Evolutionary conservation across 169 alveolate genomes (phyloP).

Genomic region (Plasmodium berghei): DNA sequence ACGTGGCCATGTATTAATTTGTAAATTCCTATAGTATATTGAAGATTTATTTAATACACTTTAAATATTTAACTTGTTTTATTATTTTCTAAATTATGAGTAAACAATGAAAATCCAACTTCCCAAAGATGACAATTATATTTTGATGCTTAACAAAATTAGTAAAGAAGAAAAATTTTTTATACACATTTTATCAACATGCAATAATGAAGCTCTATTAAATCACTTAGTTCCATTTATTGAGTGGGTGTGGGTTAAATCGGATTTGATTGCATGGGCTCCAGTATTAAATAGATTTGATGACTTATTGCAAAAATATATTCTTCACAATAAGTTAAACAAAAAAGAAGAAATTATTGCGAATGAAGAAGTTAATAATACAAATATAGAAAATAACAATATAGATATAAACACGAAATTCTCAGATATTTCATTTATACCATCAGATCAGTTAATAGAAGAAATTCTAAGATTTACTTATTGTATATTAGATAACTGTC

Average conservation of each 20-base stretch:
- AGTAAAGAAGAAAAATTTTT: constrained; percentile 83
- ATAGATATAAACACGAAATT: not conserved
- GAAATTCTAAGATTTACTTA: constrained; percentile 80
- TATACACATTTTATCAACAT: constrained; percentile 80
- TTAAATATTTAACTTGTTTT: too few species aligned
- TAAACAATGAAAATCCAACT: constrained; percentile 83
- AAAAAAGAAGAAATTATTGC: constrained; percentile 42
- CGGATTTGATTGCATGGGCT: constrained; percentile 87
- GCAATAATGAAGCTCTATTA: constrained; percentile 75
- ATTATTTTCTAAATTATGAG: constrained; percentile 22
- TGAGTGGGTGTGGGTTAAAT: constrained; percentile 88
- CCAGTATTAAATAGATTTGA: constrained; percentile 87
- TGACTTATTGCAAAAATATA: constrained; percentile 79
- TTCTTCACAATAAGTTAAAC: constrained; percentile 62
- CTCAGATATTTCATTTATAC: constrained; percentile 11
- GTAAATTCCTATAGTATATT: too few species aligned
- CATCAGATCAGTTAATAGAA: constrained; percentile 59
- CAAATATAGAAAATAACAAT: not conserved
- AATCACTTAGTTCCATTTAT: constrained; percentile 82
- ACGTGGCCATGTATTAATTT: too few species aligned
- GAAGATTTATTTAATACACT: too few species aligned
- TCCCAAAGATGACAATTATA: constrained; percentile 87
- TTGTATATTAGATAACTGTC: constrained; percentile 82
- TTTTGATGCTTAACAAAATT: constrained; percentile 81
- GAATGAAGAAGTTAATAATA: constrained; percentile 9